Percentiles rank a stretch among this genome's conserved stretches.
Evolutionary conservation across 2,329 filamentous ascomycete genomes (phyloP).

Genomic region (Alternaria atra): DNA sequence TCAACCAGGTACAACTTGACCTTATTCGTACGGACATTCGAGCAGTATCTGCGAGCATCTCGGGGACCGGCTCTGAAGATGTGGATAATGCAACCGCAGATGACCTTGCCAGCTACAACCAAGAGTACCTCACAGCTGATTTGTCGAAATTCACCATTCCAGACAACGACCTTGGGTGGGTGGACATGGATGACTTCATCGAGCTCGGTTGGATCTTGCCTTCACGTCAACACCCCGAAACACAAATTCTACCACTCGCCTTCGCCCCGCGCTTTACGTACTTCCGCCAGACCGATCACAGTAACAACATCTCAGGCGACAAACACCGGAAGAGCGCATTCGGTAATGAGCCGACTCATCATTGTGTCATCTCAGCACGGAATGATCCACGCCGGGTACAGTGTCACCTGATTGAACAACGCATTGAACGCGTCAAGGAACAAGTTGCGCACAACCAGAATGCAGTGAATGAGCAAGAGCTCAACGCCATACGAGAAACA

Average conservation of each 20-base stretch:
- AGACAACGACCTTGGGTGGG: conserved; percentile 94
- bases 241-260: conserved; percentile 90
- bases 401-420: conserved; percentile 80
- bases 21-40: conserved; percentile 90
- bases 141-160: conserved; percentile 93
- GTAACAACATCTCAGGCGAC: conserved; percentile 79
- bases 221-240: conserved; percentile 87
- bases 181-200: conserved; percentile 99
- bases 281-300: conserved; percentile 95
- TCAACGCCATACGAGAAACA: conserved; percentile 65
- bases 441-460: conserved; percentile 81
- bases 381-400: conserved; percentile 87
- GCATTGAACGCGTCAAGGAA: conserved; percentile 77
- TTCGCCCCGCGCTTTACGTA: conserved; percentile 97
- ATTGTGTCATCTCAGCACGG: conserved; percentile 84
- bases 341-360: conserved; percentile 90
- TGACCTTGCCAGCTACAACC: conserved; percentile 64
- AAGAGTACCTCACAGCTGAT: conserved; percentile 61
- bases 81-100: conserved; percentile 73
- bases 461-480: conserved; percentile 77
- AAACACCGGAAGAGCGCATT: conserved; percentile 86
- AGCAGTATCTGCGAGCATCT: conserved; percentile 90
- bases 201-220: conserved; percentile 97
- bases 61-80: conserved; percentile 79
- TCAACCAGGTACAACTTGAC: conserved; percentile 93